Percentiles rank a stretch among this genome's conserved stretches.
phyloP scores from a whole-genome alignment of 768 basidiomycete genomes.

The Cystobasidium onofrii region DNA sequence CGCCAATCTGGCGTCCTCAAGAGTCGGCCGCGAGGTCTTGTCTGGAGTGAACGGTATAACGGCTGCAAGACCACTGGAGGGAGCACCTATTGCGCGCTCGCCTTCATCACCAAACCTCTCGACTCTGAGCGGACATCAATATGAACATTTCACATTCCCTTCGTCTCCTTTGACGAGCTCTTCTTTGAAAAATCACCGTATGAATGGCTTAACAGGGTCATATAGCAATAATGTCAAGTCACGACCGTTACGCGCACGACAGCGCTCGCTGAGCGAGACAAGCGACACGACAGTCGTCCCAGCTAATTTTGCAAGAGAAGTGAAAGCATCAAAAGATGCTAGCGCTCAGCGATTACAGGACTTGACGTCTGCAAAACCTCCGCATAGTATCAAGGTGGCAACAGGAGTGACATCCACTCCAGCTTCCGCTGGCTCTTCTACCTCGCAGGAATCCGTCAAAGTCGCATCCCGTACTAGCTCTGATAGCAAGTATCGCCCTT shows the following conservation, averaged over 20 bases:
- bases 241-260: background rate
- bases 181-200: background rate
- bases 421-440: background rate
- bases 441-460: background rate
- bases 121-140: background rate
- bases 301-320: background rate
- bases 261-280: constrained; percentile 3
- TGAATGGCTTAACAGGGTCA: background rate
- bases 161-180: background rate
- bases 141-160: background rate
- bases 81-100: background rate
- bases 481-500: background rate
- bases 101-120: background rate
- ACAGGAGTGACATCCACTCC: background rate
- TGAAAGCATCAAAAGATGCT: background rate
- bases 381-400: background rate
- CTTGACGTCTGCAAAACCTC: background rate
- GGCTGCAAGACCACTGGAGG: background rate
- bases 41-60: background rate
- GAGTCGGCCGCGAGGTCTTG: background rate
- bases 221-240: background rate
- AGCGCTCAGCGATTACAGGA: background rate
- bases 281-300: constrained; percentile 20
- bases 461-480: background rate
- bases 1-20: constrained; percentile 1